Base-by-base conservation (phyloP, 2,329 filamentous ascomycete genomes). In the Cladophialophora chaetospira region DNA sequence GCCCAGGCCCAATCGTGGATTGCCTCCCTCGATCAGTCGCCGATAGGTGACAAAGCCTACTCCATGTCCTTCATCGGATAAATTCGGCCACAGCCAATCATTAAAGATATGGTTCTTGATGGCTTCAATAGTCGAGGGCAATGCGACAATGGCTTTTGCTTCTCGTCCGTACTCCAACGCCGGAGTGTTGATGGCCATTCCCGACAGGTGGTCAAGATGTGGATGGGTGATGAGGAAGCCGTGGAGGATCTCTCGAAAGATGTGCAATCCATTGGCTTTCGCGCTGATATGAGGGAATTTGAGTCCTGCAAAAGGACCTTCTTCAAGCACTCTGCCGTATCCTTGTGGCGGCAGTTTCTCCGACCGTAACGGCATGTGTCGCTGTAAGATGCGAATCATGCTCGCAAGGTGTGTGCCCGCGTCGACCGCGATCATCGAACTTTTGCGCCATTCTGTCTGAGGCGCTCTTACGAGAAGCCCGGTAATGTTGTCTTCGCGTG, bases 71-170 rank as follows among this genome's bases (percentile, higher is more conserved):
- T 99, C 94, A 68, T 99, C 93, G 0, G 91, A 95, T 35, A 99
- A 76, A 65, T 99, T 99, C 0, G 94, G 94, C 94, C 94, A 99
- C 52, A 97, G 96, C 56, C 96, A 78, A 68, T 97, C 95, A 73
- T 99, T 99, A 78, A 99, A 99, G 58, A 99, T 90, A 73, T 99
- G 92, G 0, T 80, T 85, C 71, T 96, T 97, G 73, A 99, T 87
- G 0, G 93, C 92, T 43, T 90, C 82, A 49, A 99, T 92, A n/a
- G 93, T 96, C 25, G 85, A 87, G 0, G 92, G 91, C 3, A 97
- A 77, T 0, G 89, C 93, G 1, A 93, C 91, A 11, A 99, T 78
- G 21, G 88, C 85, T 73, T 97, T 99, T 0, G 91, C 90, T 28
- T 81, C 78, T 25, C 87, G 84, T 2, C 88, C 84, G 26, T 88